These are phyloP conservation scores for Piper betle DNA, from an alignment of 164 flowering plant genomes.

Conservation along the genomic window DNA sequence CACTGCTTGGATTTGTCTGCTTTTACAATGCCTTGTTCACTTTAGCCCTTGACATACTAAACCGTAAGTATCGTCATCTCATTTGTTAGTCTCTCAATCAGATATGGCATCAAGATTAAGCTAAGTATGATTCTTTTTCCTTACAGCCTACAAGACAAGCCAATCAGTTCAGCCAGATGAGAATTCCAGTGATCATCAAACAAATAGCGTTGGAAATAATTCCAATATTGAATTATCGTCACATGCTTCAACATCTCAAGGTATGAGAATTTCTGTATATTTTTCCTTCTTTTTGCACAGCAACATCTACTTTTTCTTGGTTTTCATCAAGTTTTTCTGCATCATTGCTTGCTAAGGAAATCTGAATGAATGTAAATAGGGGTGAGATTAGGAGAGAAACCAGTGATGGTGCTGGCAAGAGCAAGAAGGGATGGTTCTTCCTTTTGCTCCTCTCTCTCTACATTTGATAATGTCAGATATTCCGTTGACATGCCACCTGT, in stretches of 20 bases:
- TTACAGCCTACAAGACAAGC: background rate
- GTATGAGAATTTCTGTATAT: background rate
- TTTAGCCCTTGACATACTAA: background rate
- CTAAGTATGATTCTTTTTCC: background rate
- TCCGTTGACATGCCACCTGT: conserved; percentile 54
- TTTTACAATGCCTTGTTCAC: background rate
- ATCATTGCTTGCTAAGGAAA: background rate
- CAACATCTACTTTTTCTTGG: background rate
- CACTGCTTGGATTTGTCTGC: background rate
- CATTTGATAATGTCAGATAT: conserved; percentile 33
- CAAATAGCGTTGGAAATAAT: conserved; percentile 8
- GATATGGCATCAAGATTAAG: background rate
- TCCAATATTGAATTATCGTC: conserved; percentile 2
- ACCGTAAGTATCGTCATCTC: background rate
- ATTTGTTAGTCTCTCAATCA: background rate
- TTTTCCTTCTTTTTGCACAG: background rate
- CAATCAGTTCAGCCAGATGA: background rate
- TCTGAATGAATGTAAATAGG: background rate
- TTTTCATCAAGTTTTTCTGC: background rate
- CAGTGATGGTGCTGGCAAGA: conserved; percentile 7
- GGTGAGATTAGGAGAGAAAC: conserved; percentile 9
- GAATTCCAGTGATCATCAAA: background rate
- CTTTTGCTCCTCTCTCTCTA: conserved; percentile 36
- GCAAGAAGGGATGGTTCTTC: conserved; percentile 27
- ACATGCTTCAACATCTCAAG: conserved; percentile 3